These are phyloP conservation scores for Nannochloris sp. DNA, from an alignment of 139 green algal species.

Conservation along the genomic window DNA sequence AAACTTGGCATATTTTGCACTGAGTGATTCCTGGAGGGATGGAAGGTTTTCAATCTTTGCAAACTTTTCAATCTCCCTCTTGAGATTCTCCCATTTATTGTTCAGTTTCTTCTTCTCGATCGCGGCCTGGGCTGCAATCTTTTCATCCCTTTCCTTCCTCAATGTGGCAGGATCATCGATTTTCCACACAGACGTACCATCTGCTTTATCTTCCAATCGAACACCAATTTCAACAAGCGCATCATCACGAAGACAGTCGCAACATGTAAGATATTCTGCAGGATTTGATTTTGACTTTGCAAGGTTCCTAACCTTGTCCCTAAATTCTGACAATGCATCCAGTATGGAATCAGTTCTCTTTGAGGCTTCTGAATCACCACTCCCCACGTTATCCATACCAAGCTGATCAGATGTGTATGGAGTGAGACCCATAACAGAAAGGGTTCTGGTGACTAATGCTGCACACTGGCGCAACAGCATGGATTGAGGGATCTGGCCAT, in stretches of 20 bases:
- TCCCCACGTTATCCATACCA: slow-evolving; percentile 28
- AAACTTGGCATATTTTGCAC: slow-evolving; percentile 65
- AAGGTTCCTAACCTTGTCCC: slow-evolving; percentile 52
- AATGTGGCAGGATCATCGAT: slow-evolving; percentile 79
- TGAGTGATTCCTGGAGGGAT: slow-evolving; percentile 27
- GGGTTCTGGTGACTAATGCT: slow-evolving; percentile 70
- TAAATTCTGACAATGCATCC: slow-evolving; percentile 69
- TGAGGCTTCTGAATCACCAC: not conserved
- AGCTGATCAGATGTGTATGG: slow-evolving; percentile 33
- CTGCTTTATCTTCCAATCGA: slow-evolving; percentile 76
- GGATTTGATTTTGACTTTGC: slow-evolving; percentile 9
- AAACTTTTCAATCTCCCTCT: slow-evolving; percentile 55
- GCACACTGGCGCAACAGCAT: slow-evolving; percentile 66
- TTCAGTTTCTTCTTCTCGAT: slow-evolving; percentile 50
- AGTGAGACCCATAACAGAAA: slow-evolving; percentile 71
- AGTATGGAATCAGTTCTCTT: slow-evolving; percentile 31
- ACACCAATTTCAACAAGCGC: slow-evolving; percentile 80
- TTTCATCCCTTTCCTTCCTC: slow-evolving; percentile 30
- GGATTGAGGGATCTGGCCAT: slow-evolving; percentile 37
- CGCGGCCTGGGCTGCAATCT: slow-evolving; percentile 36
- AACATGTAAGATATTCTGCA: slow-evolving; percentile 52
- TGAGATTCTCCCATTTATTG: slow-evolving; percentile 1
- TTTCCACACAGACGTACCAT: slow-evolving; percentile 82
- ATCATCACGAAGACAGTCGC: slow-evolving; percentile 73
- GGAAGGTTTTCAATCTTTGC: slow-evolving; percentile 46